Evolutionary conservation across 2,329 filamentous ascomycete genomes (phyloP).

Genomic region (Periconia sp.): DNA sequence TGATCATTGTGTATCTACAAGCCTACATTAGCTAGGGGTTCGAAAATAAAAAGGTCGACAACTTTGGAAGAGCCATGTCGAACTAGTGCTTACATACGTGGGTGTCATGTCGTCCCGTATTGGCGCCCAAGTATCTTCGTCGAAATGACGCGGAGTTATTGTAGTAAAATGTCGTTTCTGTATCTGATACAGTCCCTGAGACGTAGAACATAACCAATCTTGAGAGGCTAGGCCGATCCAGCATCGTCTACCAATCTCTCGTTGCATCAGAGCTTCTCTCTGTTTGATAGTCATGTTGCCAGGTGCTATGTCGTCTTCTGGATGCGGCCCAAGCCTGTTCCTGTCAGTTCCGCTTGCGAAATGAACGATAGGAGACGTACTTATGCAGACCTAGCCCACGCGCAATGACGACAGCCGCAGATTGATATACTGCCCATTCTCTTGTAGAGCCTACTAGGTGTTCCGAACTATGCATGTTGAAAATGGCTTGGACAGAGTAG

Average conservation of each 20-base stretch:
- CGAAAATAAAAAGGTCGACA: not conserved
- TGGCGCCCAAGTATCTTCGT: slow-evolving; percentile 38
- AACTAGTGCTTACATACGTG: slow-evolving; percentile 16
- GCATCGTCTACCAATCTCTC: slow-evolving; percentile 44
- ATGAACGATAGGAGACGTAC: slow-evolving; percentile 5
- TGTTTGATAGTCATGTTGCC: slow-evolving; percentile 19
- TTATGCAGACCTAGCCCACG: slow-evolving; percentile 51
- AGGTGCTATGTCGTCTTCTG: slow-evolving; percentile 23
- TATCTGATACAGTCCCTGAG: slow-evolving; percentile 43
- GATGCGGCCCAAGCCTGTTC: slow-evolving; percentile 24
- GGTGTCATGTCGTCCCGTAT: slow-evolving; percentile 26
- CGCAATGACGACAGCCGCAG: slow-evolving; percentile 50
- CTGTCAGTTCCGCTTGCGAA: not conserved
- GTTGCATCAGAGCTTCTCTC: slow-evolving; percentile 29
- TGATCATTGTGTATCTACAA: slow-evolving; percentile 16
- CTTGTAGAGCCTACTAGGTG: slow-evolving; percentile 54
- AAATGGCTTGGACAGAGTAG: slow-evolving; percentile 49
- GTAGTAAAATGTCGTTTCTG: slow-evolving; percentile 41
- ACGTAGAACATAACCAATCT: slow-evolving; percentile 49
- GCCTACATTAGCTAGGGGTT: not conserved
- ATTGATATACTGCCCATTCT: slow-evolving; percentile 50
- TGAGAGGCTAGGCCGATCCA: slow-evolving; percentile 46
- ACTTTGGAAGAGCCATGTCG: not conserved
- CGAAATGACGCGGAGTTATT: slow-evolving; percentile 35
- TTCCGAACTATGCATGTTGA: slow-evolving; percentile 52